Percentiles rank a stretch among this genome's conserved stretches.
Evolutionary conservation across 208 protist genomes (phyloP).

Genomic region (Trypanosoma avium): DNA sequence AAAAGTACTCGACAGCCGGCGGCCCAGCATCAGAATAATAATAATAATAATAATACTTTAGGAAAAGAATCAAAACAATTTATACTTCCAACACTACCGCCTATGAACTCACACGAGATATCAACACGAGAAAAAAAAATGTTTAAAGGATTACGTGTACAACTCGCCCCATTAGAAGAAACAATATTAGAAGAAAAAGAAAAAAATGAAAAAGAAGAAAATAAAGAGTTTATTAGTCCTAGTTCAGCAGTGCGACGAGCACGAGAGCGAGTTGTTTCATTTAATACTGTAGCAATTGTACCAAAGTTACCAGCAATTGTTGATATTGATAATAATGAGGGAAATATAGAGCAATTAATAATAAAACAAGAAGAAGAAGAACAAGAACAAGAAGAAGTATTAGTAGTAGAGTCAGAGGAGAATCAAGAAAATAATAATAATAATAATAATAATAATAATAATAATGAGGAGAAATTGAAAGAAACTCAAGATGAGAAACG

Average conservation of each 20-base stretch:
- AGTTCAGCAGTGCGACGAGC: constrained; percentile 30
- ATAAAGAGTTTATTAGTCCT: constrained; percentile 3
- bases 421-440: no score
- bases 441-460: not conserved
- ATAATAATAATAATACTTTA: no score
- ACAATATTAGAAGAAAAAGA: constrained; percentile 39
- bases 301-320: not conserved
- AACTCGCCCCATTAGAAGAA: not conserved
- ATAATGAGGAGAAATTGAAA: not conserved
- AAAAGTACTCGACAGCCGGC: no score
- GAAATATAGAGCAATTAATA: not conserved
- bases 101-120: no score
- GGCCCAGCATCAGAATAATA: no score
- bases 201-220: constrained; percentile 3
- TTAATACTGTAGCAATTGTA: constrained; percentile 13
- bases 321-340: not conserved
- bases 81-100: no score
- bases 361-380: not conserved
- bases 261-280: constrained; percentile 21
- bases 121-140: no score
- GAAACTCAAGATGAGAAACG: not conserved
- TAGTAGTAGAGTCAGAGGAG: not conserved
- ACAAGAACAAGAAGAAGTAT: not conserved
- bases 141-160: no score
- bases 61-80: no score